Evolutionary conservation across 2,329 filamentous ascomycete species (phyloP), one percentile per base, ranked within the genome.

Genomic region (Dothiorella sarmentorum): DNA sequence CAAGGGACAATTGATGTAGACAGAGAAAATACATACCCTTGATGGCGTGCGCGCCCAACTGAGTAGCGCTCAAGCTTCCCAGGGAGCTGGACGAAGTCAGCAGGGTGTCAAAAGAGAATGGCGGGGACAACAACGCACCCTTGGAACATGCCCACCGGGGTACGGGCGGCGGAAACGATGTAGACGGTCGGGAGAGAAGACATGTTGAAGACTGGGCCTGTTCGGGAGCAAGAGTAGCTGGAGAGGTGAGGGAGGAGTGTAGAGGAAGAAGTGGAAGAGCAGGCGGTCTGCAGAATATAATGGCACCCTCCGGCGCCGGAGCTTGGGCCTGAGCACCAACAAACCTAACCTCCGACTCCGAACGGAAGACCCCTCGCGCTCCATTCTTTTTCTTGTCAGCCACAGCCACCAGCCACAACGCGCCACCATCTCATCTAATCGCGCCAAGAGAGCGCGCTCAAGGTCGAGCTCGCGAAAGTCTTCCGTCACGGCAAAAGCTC

Each of bases 71-170:
- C 73, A 95, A 82, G 75, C 89, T 92, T 62, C 91, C 91, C 59
- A 99, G 85, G 62, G 91, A 93, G 73, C 92, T 96, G 71, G 67
- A 63, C 38, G 65, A 40, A 10, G 43, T 58, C 24, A 58, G 55
- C 33, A 26, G n/a, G 24, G 17, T 9, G 40, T 17, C 20, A 35
- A 35, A 10, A 20, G 15, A 7, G 13, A 22, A 18, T 18, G 33
- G 31, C 24, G 43, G 55, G 27, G 45, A 43, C 11, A 44, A 59
- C 59, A 63, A 70, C 82, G 75, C 77, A 96, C 91, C 94, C 94
- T 70, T 96, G 85, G 79, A 99, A 99, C 65, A 90, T 92, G 69
- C 94, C 94, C 65, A 96, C 83, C 56, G 94, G 94, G 64, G 94
- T 99, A 77, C 92, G 86, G 70, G 86, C 90, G 64, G 87, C 88